Evolutionary conservation across 345 rosid genomes (phyloP), one percentile per base, ranked within the genome.

Genomic region (Aethionema arabicum): DNA sequence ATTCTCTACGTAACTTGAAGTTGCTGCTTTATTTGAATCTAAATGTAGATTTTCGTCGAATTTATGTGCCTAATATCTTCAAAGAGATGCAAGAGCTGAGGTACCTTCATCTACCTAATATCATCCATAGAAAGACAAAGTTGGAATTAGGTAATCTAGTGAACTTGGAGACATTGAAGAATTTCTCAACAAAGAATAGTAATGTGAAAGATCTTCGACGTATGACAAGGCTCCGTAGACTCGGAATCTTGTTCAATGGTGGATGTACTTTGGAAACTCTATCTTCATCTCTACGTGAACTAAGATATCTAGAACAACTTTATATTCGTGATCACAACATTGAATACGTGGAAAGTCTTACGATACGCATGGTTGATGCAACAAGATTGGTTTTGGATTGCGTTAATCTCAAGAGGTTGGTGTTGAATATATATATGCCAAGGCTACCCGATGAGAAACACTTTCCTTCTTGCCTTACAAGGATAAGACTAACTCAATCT

Each of bases 381-480:
- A 6, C 29, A 38, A 41, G n/a, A 37, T 27, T 61, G 12, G 29
- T 61, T 49, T 32, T 50, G 36, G 46, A 37, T 27, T 73, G 43
- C 8, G 0, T 32, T 29, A 4, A 64, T 52, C 60, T 64, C 65
- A 68, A 14, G 52, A 16, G 37, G 8, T 10, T 65, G 21, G 0
- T 3, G 2, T 16, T 15, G 52, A 29, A 0, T 3, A 13, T 15
- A 42, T 16, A 50, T 16, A 50, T 14, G 31, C 40, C 3, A 37
- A 37, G 43, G 72, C 41, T 74, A 2, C 82, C 76, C 5, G 61
- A 41, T 29, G 52, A 47, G 14, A 11, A 59, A 10, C 73, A 50
- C 3, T 72, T 82, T 4, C 65, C 79, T 38, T 45, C 59, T 3
- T 49, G 56, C 59, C 61, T 79, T 21, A 7, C 74, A 12, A 65